A percentile compares a stretch with the other conserved stretches of the same genome.
Evolutionary conservation across 768 basidiomycete species (phyloP).

Genomic region (Hebeloma cylindrosporum): DNA sequence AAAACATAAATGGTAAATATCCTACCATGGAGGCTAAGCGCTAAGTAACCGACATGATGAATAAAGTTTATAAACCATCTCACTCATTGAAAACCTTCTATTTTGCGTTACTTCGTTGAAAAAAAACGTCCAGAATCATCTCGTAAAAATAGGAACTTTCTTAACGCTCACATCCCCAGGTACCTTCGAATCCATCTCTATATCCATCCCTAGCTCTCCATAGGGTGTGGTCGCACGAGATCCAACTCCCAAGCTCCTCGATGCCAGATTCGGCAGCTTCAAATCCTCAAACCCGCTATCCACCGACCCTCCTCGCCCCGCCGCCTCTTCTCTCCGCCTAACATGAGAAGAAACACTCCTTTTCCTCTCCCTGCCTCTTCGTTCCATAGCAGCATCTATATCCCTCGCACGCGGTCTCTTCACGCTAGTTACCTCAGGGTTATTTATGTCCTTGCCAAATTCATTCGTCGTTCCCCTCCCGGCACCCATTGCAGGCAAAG

Average conservation of each 20-base stretch:
- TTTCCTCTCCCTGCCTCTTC: conserved; percentile 29
- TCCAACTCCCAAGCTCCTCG: conserved; percentile 1
- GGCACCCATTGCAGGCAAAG: conserved; percentile 12
- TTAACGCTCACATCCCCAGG: not conserved
- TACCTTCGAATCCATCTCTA: conserved; percentile 10
- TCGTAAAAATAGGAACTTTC: no score
- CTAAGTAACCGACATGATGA: no score
- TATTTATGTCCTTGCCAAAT: conserved; percentile 5
- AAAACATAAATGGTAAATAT: no score
- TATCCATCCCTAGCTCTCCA: conserved; percentile 1
- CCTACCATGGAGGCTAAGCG: no score
- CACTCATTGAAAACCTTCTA: no score
- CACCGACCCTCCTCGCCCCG: not conserved
- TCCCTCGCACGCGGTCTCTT: conserved; percentile 10
- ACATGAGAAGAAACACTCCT: conserved; percentile 13
- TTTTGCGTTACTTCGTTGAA: no score
- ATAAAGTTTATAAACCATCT: no score
- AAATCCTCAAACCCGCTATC: not conserved
- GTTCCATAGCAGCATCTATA: conserved; percentile 22
- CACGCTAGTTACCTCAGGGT: conserved; percentile 5
- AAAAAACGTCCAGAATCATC: no score
- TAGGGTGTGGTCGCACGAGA: not conserved
- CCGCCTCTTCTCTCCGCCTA: conserved; percentile 14
- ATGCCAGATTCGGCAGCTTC: conserved; percentile 1
- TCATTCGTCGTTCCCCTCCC: conserved; percentile 5